Evolutionary conservation across 176 grass and related monocot species (phyloP).

Genomic region (Saccharum spontaneum): DNA sequence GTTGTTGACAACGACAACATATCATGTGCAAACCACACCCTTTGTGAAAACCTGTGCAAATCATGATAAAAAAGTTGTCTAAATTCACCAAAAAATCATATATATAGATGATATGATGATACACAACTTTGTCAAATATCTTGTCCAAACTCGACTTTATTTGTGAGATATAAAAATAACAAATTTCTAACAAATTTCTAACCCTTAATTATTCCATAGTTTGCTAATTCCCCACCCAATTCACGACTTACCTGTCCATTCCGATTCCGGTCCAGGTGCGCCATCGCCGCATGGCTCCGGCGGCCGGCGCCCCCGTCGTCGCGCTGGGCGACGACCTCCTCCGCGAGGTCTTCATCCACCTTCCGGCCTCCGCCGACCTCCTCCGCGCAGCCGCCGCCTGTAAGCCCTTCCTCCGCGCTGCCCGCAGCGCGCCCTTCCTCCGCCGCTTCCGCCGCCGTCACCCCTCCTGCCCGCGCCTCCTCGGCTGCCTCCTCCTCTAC

Average conservation of each 20-base stretch:
- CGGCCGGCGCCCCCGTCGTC: conserved; percentile 13
- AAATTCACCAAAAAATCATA: too few species aligned
- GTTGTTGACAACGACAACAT: too few species aligned
- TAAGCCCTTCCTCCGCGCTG: conserved; percentile 38
- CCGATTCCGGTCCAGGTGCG: not conserved
- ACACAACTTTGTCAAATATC: too few species aligned
- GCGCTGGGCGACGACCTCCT: conserved; percentile 45
- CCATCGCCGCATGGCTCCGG: conserved; percentile 24
- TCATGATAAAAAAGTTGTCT: too few species aligned
- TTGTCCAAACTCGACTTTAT: too few species aligned
- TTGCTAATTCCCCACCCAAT: too few species aligned
- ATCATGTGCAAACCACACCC: too few species aligned
- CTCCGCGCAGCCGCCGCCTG: conserved; percentile 36
- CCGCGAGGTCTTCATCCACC: conserved; percentile 38
- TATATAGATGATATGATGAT: too few species aligned
- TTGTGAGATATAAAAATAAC: too few species aligned
- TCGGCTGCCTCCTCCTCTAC: conserved; percentile 30
- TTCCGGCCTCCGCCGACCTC: conserved; percentile 28
- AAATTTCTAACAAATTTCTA: too few species aligned
- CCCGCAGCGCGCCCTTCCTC: conserved; percentile 40
- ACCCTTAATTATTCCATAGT: too few species aligned
- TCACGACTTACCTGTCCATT: not conserved
- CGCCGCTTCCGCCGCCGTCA: conserved; percentile 56
- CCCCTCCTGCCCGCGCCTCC: conserved; percentile 33
- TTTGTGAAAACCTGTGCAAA: too few species aligned